Percentiles rank a stretch among this genome's conserved stretches.
phyloP scores from a whole-genome alignment of 257 asterid species.

The Cordia subcordata region DNA sequence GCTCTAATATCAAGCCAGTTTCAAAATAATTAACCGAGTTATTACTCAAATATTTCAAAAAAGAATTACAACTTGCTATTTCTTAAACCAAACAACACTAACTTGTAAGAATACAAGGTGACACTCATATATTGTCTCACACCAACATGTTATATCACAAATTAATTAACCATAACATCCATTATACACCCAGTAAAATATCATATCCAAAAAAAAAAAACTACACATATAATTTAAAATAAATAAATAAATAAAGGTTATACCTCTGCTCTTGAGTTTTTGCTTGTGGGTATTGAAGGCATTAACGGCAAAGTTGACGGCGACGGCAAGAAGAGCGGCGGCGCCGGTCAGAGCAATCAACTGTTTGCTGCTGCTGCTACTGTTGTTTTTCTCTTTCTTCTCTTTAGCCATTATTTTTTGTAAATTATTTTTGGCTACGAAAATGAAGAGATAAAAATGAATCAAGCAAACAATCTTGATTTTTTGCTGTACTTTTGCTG shows the following conservation, averaged over 20 bases:
- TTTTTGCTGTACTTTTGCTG: background rate
- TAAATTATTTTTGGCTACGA: slow-evolving; percentile 1
- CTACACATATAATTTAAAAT: background rate
- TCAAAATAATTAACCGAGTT: background rate
- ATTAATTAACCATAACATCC: too few species aligned
- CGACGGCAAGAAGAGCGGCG: slow-evolving; percentile 74
- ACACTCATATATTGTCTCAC: too few species aligned
- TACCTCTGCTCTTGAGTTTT: slow-evolving; percentile 67
- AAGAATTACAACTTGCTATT: too few species aligned
- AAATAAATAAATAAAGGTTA: too few species aligned
- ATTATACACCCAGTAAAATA: background rate
- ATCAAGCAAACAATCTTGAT: background rate
- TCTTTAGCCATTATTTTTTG: slow-evolving; percentile 17
- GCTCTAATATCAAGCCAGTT: too few species aligned
- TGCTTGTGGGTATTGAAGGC: slow-evolving; percentile 48
- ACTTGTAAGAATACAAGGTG: too few species aligned
- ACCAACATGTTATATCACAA: too few species aligned
- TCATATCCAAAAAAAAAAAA: background rate
- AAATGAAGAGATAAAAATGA: background rate
- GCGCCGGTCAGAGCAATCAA: slow-evolving; percentile 82
- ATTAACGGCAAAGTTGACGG: slow-evolving; percentile 62
- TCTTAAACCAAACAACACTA: too few species aligned
- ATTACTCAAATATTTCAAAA: too few species aligned
- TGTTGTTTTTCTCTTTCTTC: slow-evolving; percentile 35
- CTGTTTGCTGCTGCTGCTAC: slow-evolving; percentile 4